These are phyloP conservation scores for barrel medic (Medicago truncatula) DNA, from an alignment of 306 rosid genomes.

Conservation along the genomic window DNA sequence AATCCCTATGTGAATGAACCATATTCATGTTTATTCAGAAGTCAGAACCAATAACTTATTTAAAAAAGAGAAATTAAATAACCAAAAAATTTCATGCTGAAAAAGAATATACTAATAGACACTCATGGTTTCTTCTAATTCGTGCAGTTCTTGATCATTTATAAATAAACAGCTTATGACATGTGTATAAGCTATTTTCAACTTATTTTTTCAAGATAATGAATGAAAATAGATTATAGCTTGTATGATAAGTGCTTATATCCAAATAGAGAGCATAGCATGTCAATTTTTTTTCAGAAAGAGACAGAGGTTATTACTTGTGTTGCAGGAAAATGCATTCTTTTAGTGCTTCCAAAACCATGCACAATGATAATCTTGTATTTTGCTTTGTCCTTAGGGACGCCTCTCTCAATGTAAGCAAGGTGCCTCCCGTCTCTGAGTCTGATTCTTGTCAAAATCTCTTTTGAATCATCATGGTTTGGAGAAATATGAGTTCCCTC, in stretches of 20 bases:
- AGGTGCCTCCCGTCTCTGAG: constrained; percentile 71
- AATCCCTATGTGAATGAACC: constrained; percentile 57
- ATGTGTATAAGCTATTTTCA: too few species aligned
- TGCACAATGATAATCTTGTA: constrained; percentile 57
- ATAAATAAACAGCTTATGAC: too few species aligned
- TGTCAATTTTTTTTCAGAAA: too few species aligned
- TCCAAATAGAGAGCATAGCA: too few species aligned
- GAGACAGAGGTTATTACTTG: constrained; percentile 23
- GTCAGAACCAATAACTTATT: constrained; percentile 16
- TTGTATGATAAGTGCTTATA: neutral
- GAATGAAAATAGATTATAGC: too few species aligned
- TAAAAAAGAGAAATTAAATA: constrained; percentile 17
- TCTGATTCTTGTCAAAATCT: constrained; percentile 54
- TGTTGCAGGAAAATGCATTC: constrained; percentile 55
- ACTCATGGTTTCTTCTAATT: too few species aligned
- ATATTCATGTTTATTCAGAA: neutral
- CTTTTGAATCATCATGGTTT: constrained; percentile 39
- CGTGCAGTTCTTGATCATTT: too few species aligned
- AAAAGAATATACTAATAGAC: neutral
- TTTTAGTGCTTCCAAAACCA: constrained; percentile 68
- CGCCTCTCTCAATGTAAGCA: constrained; percentile 65
- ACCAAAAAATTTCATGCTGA: neutral
- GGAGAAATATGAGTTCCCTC: constrained; percentile 59
- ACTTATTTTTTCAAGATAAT: too few species aligned
- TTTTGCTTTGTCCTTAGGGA: constrained; percentile 57